Conservation (phyloP, 2,329 filamentous ascomycete species). For the Exophiala dermatitidis region DNA sequence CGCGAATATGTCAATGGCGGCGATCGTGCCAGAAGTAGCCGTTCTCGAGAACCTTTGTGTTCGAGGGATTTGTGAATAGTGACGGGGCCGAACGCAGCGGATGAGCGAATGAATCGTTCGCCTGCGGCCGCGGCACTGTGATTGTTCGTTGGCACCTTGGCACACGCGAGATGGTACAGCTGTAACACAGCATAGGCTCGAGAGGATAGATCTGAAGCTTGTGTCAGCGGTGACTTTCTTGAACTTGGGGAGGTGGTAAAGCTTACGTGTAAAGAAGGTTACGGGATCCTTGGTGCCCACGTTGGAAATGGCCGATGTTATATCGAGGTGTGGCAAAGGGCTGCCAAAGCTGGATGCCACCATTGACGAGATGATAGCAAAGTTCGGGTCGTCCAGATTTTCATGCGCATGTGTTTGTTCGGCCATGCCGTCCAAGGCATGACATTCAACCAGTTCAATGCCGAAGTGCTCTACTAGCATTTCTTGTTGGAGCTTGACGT, state of each 20-base stretch:
- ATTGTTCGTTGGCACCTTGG: background rate
- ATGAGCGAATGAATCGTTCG: background rate
- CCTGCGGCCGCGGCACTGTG: background rate
- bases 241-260: background rate
- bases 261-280: constrained; percentile 13
- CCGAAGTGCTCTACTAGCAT: constrained; percentile 2
- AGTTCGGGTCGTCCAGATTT: background rate
- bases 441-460: constrained; percentile 1
- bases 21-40: background rate
- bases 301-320: constrained; percentile 2
- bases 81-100: constrained; percentile 6
- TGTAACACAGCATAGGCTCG: constrained; percentile 12
- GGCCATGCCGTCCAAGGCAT: background rate
- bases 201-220: constrained; percentile 12
- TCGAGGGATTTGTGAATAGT: background rate
- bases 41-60: background rate
- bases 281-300: constrained; percentile 1
- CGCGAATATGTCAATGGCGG: background rate
- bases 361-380: constrained; percentile 6
- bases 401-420: background rate
- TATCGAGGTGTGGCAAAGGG: constrained; percentile 3
- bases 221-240: background rate
- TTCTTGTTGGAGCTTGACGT: constrained; percentile 6
- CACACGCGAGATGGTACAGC: constrained; percentile 2
- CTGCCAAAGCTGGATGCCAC: constrained; percentile 1